phyloP scores from a whole-genome alignment of 2,329 filamentous ascomycete species.

The Ceratocystis harringtonii region DNA sequence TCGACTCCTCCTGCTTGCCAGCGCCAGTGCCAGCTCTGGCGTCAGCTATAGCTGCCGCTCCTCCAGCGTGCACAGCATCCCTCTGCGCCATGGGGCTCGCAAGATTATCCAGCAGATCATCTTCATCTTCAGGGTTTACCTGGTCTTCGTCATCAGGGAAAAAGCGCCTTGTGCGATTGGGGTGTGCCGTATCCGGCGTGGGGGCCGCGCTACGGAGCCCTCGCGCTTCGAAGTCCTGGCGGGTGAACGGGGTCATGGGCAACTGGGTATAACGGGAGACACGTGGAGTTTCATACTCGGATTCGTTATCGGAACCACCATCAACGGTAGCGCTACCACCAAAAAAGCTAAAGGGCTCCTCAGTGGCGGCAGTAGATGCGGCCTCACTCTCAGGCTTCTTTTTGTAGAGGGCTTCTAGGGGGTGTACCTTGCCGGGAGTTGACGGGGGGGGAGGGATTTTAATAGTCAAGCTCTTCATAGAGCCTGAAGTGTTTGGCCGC shows the following conservation, averaged over 20 bases:
- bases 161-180: constrained; percentile 46
- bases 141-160: constrained; percentile 37
- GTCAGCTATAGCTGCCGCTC: constrained; percentile 12
- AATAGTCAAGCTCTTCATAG: constrained; percentile 37
- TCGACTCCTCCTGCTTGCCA: constrained; percentile 21
- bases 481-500: constrained; percentile 35
- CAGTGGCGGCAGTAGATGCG: constrained; percentile 23
- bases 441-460: constrained; percentile 37
- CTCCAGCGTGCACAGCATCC: constrained; percentile 17
- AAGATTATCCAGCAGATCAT: constrained; percentile 21
- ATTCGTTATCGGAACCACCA: constrained; percentile 31
- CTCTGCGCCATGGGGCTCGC: constrained; percentile 9
- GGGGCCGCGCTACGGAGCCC: constrained; percentile 76
- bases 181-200: constrained; percentile 81
- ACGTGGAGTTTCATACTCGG: constrained; percentile 20
- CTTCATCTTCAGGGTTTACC: constrained; percentile 29
- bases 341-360: constrained; percentile 66
- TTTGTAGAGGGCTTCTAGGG: constrained; percentile 87
- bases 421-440: constrained; percentile 50
- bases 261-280: constrained; percentile 23
- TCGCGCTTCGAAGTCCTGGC: constrained; percentile 60
- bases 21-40: neutral
- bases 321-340: constrained; percentile 34
- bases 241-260: constrained; percentile 73
- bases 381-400: constrained; percentile 27